Base-by-base conservation (phyloP, 2,329 filamentous ascomycete species). In the Elsinoe fawcettii region DNA sequence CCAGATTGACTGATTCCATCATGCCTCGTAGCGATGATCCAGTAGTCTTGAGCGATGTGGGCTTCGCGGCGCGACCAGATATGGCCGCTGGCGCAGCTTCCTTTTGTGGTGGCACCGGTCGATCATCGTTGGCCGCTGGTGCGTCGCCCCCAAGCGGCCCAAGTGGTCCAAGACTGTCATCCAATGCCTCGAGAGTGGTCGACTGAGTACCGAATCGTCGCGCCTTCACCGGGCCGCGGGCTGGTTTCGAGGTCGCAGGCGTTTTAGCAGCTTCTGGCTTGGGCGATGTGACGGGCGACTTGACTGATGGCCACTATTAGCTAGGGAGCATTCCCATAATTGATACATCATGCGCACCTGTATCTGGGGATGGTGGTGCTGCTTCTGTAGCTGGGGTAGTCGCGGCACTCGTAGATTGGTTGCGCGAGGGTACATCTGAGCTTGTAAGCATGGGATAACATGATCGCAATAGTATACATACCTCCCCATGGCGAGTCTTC, bases 151-250 rank as follows among this genome's bases (percentile, higher is more conserved):
- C 81, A 25, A 85, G 71, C 56, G 84, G 85, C 59, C 88, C 88
- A 54, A 95, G 76, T 20, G 88, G 88, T 1, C 88, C 89, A 46
- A 91, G 80, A 57, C 87, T 86, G 65, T 82, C 78, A 68, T 90
- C 87, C 63, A 89, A 85, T 60, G 85, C 86, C 73, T 92, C 84
- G 60, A 92, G 85, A 56, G 84, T 85, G 47, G 88, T 90, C 27
- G 86, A 82, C 69, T 91, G 87, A 20, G 86, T 81, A 63, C 85
- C 84, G 66, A 90, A 76, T 67, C 81, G 80, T 60, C 80, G 77
- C 56, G 76, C 74, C n/a, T 73, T 73, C 62, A 80, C 74, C 49
- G 47, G 47, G 43, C 41, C 58, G 7, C 66, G 66, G 18, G 65
- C 64, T 9, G 65, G 62, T 57, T 65, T 66, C 18, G 61, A 59